phyloP scores from a whole-genome alignment of 106 monocot species.

The Dioscorea alata region DNA sequence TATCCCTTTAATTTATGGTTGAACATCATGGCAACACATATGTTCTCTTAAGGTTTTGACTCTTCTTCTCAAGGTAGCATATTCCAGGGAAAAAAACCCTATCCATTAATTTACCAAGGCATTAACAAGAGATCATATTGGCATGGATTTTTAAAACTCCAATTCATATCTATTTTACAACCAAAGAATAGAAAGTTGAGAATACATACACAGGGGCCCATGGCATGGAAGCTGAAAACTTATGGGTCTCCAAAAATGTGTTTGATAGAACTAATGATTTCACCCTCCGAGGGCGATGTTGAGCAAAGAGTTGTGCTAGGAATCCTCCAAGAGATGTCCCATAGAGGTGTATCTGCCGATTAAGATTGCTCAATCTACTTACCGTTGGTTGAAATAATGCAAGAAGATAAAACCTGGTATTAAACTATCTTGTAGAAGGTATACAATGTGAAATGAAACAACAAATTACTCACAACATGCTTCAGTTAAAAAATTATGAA shows the following conservation, averaged over 20 bases:
- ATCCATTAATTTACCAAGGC: not conserved
- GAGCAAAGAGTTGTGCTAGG: slow-evolving; percentile 88
- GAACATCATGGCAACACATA: too few species aligned
- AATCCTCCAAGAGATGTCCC: slow-evolving; percentile 97
- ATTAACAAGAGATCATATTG: not conserved
- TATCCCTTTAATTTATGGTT: too few species aligned
- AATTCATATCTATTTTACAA: not conserved
- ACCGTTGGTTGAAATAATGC: not conserved
- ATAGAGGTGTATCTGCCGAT: slow-evolving; percentile 83
- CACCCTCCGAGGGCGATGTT: slow-evolving; percentile 82
- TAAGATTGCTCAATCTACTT: slow-evolving; percentile 8
- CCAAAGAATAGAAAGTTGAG: slow-evolving; percentile 6
- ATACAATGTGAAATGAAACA: not conserved
- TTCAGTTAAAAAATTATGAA: too few species aligned
- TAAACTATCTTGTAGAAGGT: not conserved
- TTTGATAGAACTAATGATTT: slow-evolving; percentile 97
- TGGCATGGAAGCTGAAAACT: slow-evolving; percentile 86
- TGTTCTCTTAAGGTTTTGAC: not conserved
- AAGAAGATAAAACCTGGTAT: not conserved
- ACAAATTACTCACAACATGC: not conserved
- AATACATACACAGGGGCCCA: slow-evolving; percentile 82
- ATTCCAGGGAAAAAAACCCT: not conserved
- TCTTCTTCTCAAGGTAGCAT: not conserved
- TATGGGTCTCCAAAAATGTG: slow-evolving; percentile 82
- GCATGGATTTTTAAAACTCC: not conserved